These are phyloP conservation scores for Ganoderma sinense DNA, from an alignment of 1,284 basidiomycete species.

Conservation along the genomic window DNA sequence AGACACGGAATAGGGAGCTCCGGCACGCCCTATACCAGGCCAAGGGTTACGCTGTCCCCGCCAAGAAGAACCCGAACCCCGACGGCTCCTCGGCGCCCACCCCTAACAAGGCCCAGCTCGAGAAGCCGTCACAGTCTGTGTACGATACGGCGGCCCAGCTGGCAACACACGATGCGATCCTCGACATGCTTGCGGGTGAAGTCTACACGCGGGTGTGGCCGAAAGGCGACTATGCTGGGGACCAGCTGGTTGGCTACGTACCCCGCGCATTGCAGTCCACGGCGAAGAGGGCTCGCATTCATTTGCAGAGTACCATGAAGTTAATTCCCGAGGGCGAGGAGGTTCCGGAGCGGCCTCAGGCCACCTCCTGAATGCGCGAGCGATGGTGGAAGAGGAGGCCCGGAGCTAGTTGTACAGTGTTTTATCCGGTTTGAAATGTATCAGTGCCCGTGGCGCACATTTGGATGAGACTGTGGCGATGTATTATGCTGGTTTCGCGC, in stretches of 20 bases:
- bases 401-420: too few species aligned
- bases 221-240: background rate
- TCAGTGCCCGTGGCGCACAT: too few species aligned
- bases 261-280: background rate
- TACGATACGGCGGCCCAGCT: background rate
- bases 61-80: background rate
- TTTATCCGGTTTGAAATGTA: too few species aligned
- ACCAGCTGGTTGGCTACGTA: background rate
- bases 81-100: too few species aligned
- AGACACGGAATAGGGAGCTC: background rate
- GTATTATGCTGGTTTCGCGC: too few species aligned
- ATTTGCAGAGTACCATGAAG: background rate
- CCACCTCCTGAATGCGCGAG: background rate
- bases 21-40: background rate
- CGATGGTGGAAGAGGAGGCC: too few species aligned
- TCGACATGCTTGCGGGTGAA: background rate
- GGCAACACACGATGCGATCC: background rate
- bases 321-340: background rate
- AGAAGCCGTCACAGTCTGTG: background rate
- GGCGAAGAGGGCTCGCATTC: background rate
- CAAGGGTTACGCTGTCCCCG: background rate
- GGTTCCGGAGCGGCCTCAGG: background rate
- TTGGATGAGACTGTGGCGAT: too few species aligned
- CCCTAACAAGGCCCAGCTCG: background rate
- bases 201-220: background rate